Base-by-base conservation (phyloP, 371 early-diverging fungal species). In the Choanephora cucurbitarum region DNA sequence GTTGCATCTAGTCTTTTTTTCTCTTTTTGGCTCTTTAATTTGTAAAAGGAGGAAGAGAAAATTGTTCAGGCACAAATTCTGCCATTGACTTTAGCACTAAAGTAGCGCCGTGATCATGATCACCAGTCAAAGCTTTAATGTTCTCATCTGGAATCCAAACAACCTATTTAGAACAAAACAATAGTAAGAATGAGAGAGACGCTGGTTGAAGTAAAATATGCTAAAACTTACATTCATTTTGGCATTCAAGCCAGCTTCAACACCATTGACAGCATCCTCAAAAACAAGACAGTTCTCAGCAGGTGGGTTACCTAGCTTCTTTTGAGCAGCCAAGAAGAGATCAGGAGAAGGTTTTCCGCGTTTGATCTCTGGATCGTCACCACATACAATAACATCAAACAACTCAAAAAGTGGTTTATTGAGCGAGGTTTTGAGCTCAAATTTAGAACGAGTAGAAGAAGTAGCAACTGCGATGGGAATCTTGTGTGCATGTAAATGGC, bases 401-500 rank as follows among this genome's bases (percentile, higher is more conserved):
- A 91, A 66, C 1, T 60, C 60, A 65, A 97, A 96, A 22, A 95
- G 65, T 1, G 80, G 82, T 46, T 77, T 78, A 65, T 95, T 87
- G 19, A 81, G 75, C 2, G 60, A 67, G 0, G 93, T 82, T 65
- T 97, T 97, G 21, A 91, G 49, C 19, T 81, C 65, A 63, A 87
- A 96, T 49, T 86, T 85, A n/a, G 67, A 50, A 14, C 82, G 83
- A 52, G 81, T 77, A 4, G 93, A 92, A 40, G 92, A 88, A 1
- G 96, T 96, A 1, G 93, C 96, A 6, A 96, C 93, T 0, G 89
- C 91, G 24, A 97, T 95, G 9, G 95, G 95, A 42, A 97, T 79
- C 4, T 80, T 72, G 60, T 89, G 76, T 5, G 63, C 66, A 45
- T 90, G 84, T 63, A 97, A 72, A 62, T 97, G 94, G 28, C 70